Base-by-base conservation (phyloP, 257 asterid species). In the Henckelia pumila region DNA sequence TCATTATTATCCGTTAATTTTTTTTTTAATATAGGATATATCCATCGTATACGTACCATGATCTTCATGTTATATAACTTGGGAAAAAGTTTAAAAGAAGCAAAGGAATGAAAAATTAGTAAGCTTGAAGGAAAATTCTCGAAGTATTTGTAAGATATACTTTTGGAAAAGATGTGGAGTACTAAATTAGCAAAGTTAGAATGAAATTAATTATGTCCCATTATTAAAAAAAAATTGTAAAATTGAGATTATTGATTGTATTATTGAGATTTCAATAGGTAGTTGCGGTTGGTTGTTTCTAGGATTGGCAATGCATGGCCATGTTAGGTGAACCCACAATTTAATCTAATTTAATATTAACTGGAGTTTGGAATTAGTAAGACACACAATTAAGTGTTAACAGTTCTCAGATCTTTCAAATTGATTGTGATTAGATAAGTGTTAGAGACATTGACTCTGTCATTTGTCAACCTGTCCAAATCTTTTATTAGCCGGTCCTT, bases 291-390 rank as follows among this genome's bases (percentile, higher is more conserved):
- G 53, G 21, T 19, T 40, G 52, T 55, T 25, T 23, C 50, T 63
- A 37, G 35, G 70, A 21, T 23, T 33, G 56, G 35, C 33, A 16
- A 57, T 63, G 47, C 47, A 35, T 40, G 67, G 37, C 67, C 59
- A 68, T 19, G 57, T 63, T 78, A 71, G 68, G 72, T 67, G 47
- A 69, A 67, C 75, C 74, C 69, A 61, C 66, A 9, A 35, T 35
- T 35, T 63, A 64, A 75, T 3, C 5, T 28, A 28, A 28, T 28
- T 28, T 28, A 28, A 28, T 5, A 28, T 28, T 28, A n/a, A n/a
- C n/a, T 4, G 30, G 30, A 28, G 4, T 28, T 28, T 28, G 30
- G 5, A 4, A 28, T 28, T 28, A 28, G 30, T 28, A 2, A 28
- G 30, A 28, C 30, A 0, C 5, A 37, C 5, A 2, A 37, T 37